Conservation (phyloP, 2,329 filamentous ascomycete genomes). For the Ambrosiella cleistominuta region DNA sequence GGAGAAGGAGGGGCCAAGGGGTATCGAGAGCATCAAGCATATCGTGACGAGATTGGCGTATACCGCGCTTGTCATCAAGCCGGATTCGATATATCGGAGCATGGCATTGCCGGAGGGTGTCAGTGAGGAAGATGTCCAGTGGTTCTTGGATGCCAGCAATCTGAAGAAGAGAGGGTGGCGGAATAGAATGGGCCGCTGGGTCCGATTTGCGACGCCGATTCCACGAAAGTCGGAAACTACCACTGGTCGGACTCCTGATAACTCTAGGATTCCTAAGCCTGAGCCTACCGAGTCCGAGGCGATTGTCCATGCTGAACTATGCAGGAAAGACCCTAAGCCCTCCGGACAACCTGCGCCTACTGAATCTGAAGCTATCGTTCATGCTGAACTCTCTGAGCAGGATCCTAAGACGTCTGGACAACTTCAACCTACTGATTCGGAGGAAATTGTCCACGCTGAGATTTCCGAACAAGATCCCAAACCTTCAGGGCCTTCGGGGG, state of each 20-base stretch:
- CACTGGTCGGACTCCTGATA: background rate
- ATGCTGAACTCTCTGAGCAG: no score
- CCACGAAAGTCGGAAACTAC: background rate
- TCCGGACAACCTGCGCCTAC: no score
- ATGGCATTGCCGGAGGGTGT: background rate
- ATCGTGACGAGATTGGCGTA: slow-evolving; percentile 11
- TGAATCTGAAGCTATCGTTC: no score
- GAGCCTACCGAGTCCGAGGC: no score
- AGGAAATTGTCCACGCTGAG: no score
- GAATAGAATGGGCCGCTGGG: slow-evolving; percentile 7
- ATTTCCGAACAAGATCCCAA: no score
- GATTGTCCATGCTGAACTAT: no score
- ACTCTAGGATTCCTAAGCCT: background rate
- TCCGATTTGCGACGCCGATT: slow-evolving; percentile 7
- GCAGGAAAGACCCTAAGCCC: no score
- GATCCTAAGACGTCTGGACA: no score
- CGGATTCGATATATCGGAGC: no score
- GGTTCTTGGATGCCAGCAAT: slow-evolving; percentile 6
- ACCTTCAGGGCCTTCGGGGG: no score
- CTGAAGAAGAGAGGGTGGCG: slow-evolving; percentile 8
- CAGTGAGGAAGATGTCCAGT: background rate
- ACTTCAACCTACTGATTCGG: no score
- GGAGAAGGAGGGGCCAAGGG: background rate
- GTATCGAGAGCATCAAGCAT: slow-evolving; percentile 11
- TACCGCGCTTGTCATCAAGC: background rate